Evolutionary conservation across 441 rosid genomes (phyloP).

Genomic region (Corymbia citriodora): DNA sequence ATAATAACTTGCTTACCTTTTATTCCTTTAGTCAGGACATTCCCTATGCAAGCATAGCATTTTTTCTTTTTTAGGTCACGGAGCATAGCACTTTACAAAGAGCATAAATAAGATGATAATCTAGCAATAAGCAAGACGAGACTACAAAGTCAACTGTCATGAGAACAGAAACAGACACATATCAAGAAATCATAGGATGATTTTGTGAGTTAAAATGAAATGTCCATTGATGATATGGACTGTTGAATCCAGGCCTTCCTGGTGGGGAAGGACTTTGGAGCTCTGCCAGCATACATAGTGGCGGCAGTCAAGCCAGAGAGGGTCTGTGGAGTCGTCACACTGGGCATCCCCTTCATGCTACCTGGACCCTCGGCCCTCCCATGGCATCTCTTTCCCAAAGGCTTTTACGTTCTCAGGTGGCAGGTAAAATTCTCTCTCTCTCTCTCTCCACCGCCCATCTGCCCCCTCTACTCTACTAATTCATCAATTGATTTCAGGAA

Average conservation of each 20-base stretch:
- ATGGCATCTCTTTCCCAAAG: slow-evolving; percentile 3
- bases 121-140: not conserved
- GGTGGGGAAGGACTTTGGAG: slow-evolving; percentile 19
- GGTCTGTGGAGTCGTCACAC: slow-evolving; percentile 5
- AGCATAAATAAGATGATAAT: not conserved
- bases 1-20: not conserved
- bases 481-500: slow-evolving; percentile 14
- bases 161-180: not conserved
- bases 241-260: slow-evolving; percentile 6
- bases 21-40: not conserved
- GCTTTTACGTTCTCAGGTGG: slow-evolving; percentile 14
- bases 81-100: not conserved
- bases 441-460: not conserved
- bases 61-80: not conserved
- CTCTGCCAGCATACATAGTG: slow-evolving; percentile 6
- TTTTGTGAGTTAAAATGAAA: not conserved
- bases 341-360: slow-evolving; percentile 18
- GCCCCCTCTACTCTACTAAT: not conserved
- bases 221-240: not conserved
- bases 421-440: not conserved
- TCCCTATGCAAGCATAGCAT: not conserved
- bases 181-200: not conserved
- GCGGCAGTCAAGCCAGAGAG: slow-evolving; percentile 7
- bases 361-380: not conserved
- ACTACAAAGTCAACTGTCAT: not conserved